Evolutionary conservation across 2,329 filamentous ascomycete genomes (phyloP).

Genomic region (Xylaria sp.): DNA sequence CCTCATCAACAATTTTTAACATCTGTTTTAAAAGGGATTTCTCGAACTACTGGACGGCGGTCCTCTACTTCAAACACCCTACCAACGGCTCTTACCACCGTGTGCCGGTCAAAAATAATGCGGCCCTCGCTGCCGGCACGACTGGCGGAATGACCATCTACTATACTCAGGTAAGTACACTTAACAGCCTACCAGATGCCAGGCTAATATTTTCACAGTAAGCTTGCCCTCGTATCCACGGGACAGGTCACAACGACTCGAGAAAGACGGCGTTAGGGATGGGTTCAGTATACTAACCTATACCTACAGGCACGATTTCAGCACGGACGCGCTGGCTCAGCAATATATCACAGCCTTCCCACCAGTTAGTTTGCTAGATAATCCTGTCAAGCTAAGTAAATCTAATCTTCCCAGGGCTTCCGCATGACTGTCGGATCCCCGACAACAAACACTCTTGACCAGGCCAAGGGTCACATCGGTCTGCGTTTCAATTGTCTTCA

Average conservation of each 20-base stretch:
- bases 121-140: conserved; percentile 45
- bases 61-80: conserved; percentile 50
- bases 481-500: conserved; percentile 56
- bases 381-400: background rate
- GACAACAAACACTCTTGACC: conserved; percentile 41
- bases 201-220: conserved; percentile 24
- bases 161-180: conserved; percentile 44
- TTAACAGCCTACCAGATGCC: too few relatives aligned
- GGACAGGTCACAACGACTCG: background rate
- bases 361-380: conserved; percentile 44
- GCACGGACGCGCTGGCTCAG: conserved; percentile 41
- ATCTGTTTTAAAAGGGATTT: conserved; percentile 41
- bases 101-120: conserved; percentile 46
- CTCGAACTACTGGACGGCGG: conserved; percentile 50
- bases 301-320: conserved; percentile 41
- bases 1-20: conserved; percentile 26
- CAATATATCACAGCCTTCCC: conserved; percentile 57
- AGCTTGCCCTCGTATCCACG: background rate
- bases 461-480: conserved; percentile 50
- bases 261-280: background rate
- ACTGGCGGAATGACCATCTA: conserved; percentile 49
- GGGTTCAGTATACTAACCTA: conserved; percentile 1
- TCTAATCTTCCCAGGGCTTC: conserved; percentile 51
- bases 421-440: conserved; percentile 57
- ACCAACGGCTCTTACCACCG: conserved; percentile 49